Percentiles rank a stretch among this genome's conserved stretches.
phyloP scores from a whole-genome alignment of 2,329 filamentous ascomycete species.

The Pseudovirgaria hyperparasitica region DNA sequence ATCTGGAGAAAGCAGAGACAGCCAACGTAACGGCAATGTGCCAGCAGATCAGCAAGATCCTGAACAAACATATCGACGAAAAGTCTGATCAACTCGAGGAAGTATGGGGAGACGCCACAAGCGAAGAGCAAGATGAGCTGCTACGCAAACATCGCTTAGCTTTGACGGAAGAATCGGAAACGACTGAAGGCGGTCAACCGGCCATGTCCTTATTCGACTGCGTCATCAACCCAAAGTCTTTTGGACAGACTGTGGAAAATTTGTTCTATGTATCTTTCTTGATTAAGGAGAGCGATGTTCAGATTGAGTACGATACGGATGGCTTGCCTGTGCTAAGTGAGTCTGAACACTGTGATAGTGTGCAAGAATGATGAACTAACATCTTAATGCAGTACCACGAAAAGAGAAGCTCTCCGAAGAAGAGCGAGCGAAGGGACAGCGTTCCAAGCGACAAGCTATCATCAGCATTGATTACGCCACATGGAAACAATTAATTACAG shows the following conservation, averaged over 20 bases:
- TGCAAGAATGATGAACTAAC: constrained; percentile 1
- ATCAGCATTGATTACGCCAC: constrained; percentile 75
- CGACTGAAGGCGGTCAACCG: constrained; percentile 43
- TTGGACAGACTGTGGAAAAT: constrained; percentile 92
- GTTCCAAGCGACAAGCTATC: constrained; percentile 61
- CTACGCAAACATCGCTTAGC: constrained; percentile 27
- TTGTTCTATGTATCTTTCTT: constrained; percentile 94
- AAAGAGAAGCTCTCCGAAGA: constrained; percentile 37
- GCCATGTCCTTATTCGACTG: constrained; percentile 68
- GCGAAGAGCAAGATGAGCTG: too few species aligned
- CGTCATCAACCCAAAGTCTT: constrained; percentile 78
- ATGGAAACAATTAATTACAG: constrained; percentile 67
- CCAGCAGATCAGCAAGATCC: constrained; percentile 53
- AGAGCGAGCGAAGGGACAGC: constrained; percentile 43
- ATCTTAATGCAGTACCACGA: constrained; percentile 26
- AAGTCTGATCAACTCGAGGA: constrained; percentile 14
- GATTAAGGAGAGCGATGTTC: constrained; percentile 71
- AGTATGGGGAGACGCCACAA: constrained; percentile 15
- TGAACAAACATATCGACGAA: constrained; percentile 32
- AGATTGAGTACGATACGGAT: constrained; percentile 59
- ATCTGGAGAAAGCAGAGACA: constrained; percentile 63
- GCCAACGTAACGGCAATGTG: constrained; percentile 71
- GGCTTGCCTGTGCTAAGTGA: constrained; percentile 69
- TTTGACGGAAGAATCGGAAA: constrained; percentile 56
- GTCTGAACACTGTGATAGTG: constrained; percentile 23